Base-by-base conservation (phyloP, 1,139 yeast species). In the Yamadazyma blattariae region DNA sequence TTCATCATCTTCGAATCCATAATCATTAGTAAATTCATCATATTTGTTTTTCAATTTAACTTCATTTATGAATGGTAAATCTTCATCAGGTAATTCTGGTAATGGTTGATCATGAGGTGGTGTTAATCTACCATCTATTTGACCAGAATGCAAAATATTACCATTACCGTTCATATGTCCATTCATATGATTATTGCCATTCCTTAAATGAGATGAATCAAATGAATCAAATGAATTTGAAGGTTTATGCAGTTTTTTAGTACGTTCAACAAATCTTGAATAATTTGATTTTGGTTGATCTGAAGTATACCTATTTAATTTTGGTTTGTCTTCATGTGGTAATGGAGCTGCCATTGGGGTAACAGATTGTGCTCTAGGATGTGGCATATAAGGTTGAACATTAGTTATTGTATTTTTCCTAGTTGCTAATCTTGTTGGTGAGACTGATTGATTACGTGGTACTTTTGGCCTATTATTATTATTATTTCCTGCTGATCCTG, bases 51-150 rank as follows among this genome's bases (percentile, higher is more conserved):
- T 42, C 32, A 66, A 51, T 40, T 54, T 59, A 21, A 67, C 62
- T 43, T 64, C 68, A 44, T 66, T 64, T 21, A 64, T 61, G 30
- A 67, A 60, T 6, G 73, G 73, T 35, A 67, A 53, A 25, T 66
- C 73, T 22, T 61, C 64, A 17, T 37, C 27, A 1, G 48, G 47
- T 23, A 43, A 34, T 5, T 41, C 38, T 3, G 51, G 48, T 14
- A 52, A 49, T 11, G 39, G 39, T 14, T 27, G 39, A 9, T 33
- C 36, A 8, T 29, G 29, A 19, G 39, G 34, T 12, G 39, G 36
- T 6, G 36, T 33, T 13, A 36, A 25, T 20, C 32, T 17, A 8
- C 32, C 32, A 22, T 29, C 17, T 11, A 17, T 6, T 4, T 16
- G 28, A 23, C 13, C 14, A 23, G 25, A 11, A 23, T 23, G 25